Evolutionary conservation across 192 early-diverging fungal species (phyloP), one percentile per base, ranked within the genome.

Genomic region (Spizellomyces sp.): DNA sequence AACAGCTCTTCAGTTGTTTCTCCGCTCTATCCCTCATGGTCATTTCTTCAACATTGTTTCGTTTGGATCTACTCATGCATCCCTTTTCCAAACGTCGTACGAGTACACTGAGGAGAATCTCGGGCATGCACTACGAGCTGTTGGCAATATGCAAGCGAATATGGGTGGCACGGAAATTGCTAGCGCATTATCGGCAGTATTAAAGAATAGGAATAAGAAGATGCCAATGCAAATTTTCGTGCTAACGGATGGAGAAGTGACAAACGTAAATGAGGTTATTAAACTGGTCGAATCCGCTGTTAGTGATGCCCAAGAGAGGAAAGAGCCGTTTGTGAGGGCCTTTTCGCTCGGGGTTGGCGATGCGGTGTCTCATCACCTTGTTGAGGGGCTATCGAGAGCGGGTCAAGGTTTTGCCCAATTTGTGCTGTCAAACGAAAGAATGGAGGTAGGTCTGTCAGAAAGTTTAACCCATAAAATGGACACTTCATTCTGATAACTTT

Each of bases 31-130:
- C 54, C 54, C 54, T 56, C n/a, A 56, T n/a, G 22, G 22, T 5
- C 54, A 56, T 56, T 56, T 56, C 22, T 56, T 56, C 54, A 56
- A 56, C 22, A 56, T 56, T 22, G 22, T 56, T 56, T n/a, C n/a
- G 22, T 56, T 56, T 22, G 54, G 54, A 56, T 19, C n/a, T 22
- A 6, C 5, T 56, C 54, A 56, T 7, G 7, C n/a, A 22, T n/a
- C 54, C 5, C 7, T 56, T 6, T 56, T 56, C 22, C n/a, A 4
- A 19, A 56, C 54, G n/a, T 4, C 54, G 5, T n/a, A 19, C 22
- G 54, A 56, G 22, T 56, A 56, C 22, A 56, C n/a, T 56, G n/a
- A 56, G 6, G 54, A 56, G n/a, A 56, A n/a, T n/a, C 22, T 56
- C 54, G 22, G 22, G 54, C 54, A 6, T n/a, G 54, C 54, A 22